Base-by-base conservation (phyloP, 2,329 filamentous ascomycete genomes). In the Pseudogymnoascus sp. region DNA sequence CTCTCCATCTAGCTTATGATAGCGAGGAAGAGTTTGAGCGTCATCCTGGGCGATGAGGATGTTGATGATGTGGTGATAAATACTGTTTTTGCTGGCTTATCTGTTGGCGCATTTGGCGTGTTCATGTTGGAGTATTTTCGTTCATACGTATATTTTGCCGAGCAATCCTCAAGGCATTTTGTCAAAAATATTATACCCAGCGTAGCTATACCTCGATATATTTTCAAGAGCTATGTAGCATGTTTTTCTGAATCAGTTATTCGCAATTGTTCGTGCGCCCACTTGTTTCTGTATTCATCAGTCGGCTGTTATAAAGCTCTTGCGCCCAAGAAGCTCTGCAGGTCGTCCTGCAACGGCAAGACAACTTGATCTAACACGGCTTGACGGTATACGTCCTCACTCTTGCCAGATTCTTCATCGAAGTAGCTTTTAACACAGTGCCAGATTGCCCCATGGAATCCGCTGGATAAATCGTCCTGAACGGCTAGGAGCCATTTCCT, bases 1-100 rank as follows among this genome's bases (percentile, higher is more conserved):
- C 28, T 12, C 37, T 59, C 26, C 24, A 35, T 31, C 41, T 62
- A 2, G 38, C 28, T 6, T 37, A 41, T 56, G 61, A 62, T 2
- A 31, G 50, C 38, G 61, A 62, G 16, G 40, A 53, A 22, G 61
- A 56, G 6, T 62, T 50, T 33, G 61, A 62, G 40, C 24, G 24
- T 56, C 61, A 53, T n/a, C 33, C 50, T 33, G 50, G 50, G 5
- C 37, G 41, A 3, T 50, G 43, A 33, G 14, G 35, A 53, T 33
- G 38, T 33, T 61, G 24, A 46, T 16, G 26, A 26, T 46, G 43
- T 31, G 38, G 59, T 41, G 33, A 38, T 61, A 31, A 16, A 61
- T 61, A 43, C 10, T 19, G 14, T 31, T 11, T 41, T 12, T 60
- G 6, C 12, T 35, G 14, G 22, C 11, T 16, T 26, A 16, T 26